Base-by-base conservation (phyloP, 768 basidiomycete species). In the Mycena sanguinolenta region DNA sequence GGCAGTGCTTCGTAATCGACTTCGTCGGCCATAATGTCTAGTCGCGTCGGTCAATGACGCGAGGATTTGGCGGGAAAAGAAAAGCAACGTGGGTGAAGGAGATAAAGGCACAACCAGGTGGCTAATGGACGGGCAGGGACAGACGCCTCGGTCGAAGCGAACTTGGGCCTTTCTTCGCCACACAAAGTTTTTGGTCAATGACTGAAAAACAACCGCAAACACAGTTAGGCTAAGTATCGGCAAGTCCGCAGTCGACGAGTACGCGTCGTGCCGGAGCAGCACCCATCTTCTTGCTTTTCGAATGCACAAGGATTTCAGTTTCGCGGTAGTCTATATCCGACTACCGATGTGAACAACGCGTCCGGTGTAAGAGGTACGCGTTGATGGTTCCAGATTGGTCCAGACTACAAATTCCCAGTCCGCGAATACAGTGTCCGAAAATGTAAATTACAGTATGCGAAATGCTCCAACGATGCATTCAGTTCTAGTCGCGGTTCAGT, bases 1-100 rank as follows among this genome's bases (percentile, higher is more conserved):
- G 72, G 72, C 57, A 73, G 28, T 13, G 69, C 72, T 58, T 73
- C 72, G 62, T 73, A 73, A 50, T 73, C 72, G 58, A 61, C 65
- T 67, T 73, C 69, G 13, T 73, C 72, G 53, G 68, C 62, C 72
- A 73, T 73, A 25, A 28, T 23, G 39, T 65, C 42, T 16, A 66
- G 68, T 57, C 59, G 65, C 63, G 59, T 65, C 49, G 38, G 12
- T 54, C 34, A 52, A 55, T 53, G 60, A 32, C 66, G 57, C 39
- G 57, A 44, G 34, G 52, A 21, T 46, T 50, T 13, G 32, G 25
- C 25, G 27, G 28, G 17, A 42, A 25, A 21, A 50, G 44, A 46
- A 58, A 27, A 54, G 39, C 16, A 14, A 23, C 4, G 12, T 46
- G 34, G 23, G 16, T 23, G 55, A 23, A 49, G 44, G 25, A 55